These are phyloP conservation scores for Ceratobasidium sp. DNA, from an alignment of 1,284 basidiomycete genomes.

Conservation along the genomic window DNA sequence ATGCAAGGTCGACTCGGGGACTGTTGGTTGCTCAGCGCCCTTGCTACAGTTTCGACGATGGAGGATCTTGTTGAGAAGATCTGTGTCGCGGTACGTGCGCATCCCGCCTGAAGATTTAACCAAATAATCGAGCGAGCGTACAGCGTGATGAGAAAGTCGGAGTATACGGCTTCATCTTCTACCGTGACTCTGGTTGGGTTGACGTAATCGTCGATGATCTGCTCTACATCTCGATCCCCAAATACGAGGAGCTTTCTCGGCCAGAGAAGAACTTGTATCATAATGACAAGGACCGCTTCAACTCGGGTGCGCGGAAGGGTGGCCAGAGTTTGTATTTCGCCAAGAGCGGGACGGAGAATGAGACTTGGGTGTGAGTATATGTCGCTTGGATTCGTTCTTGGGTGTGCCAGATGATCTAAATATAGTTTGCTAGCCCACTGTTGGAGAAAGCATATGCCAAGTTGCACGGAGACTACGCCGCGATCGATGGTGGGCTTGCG, in stretches of 20 bases:
- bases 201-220: conserved; percentile 49
- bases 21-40: conserved; percentile 65
- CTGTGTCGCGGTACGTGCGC: conserved; percentile 60
- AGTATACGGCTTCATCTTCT: conserved; percentile 60
- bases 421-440: conserved; percentile 37
- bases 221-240: conserved; percentile 46
- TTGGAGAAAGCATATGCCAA: conserved; percentile 50
- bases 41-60: conserved; percentile 58
- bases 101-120: not conserved
- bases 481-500: conserved; percentile 47
- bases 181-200: conserved; percentile 48
- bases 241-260: conserved; percentile 48
- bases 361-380: conserved; percentile 49
- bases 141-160: conserved; percentile 65
- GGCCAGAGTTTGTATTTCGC: conserved; percentile 48
- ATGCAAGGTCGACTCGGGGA: conserved; percentile 60
- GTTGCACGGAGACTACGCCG: conserved; percentile 48
- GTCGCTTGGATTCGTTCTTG: not conserved
- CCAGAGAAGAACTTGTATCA: conserved; percentile 48
- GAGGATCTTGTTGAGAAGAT: conserved; percentile 62
- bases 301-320: conserved; percentile 46
- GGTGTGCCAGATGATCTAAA: not conserved
- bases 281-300: conserved; percentile 46
- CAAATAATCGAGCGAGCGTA: conserved; percentile 21
- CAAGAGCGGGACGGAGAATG: conserved; percentile 49